Base-by-base conservation (phyloP, 345 rosid genomes). In the Passiflora organensis region DNA sequence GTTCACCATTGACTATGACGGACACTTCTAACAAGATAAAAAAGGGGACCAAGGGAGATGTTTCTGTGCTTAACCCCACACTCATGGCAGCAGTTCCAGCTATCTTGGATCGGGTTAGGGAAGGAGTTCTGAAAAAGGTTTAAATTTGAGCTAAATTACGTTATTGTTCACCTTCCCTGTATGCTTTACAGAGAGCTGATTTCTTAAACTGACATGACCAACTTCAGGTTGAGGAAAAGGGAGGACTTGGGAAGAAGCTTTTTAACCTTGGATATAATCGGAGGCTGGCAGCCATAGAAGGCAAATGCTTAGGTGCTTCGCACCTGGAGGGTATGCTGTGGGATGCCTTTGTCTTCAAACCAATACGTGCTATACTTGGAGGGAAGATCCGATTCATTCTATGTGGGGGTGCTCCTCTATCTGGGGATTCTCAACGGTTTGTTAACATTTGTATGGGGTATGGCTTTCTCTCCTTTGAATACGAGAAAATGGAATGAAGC, bases 221-320 rank as follows among this genome's bases (percentile, higher is more conserved):
- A 2, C 51, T 71, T 23, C 60, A 87, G 97, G 95, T 91, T 54
- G 87, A 82, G 51, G 85, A 79, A 65, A 87, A 80, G 57, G 97
- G 96, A 41, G 91, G 95, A 2, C 42, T 87, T 22, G 76, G 72
- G 10, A 83, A 80, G 74, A 82, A 57, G 15, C 87, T 91, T 41
- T 87, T 91, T 56, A 53, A 80, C 67, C 59, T 82, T 68, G 86
- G 75, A 37, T 91, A 80, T 76, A 80, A 77, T 54, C 87, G 97
- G 13, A 73, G 78, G 37, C 51, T 83, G 43, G 77, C 84, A 41
- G 89, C 96, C 32, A 62, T 87, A 56, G 78, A 91, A 72, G 96
- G 97, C 70, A 91, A 84, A 72, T 85, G 87, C 87, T 73, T 87
- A 76, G 97, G 97, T 66, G 97, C 97, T 32, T 80, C 89, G 89